Conservation (phyloP, 2,329 filamentous ascomycete genomes). For the Scytalidium sp. region DNA sequence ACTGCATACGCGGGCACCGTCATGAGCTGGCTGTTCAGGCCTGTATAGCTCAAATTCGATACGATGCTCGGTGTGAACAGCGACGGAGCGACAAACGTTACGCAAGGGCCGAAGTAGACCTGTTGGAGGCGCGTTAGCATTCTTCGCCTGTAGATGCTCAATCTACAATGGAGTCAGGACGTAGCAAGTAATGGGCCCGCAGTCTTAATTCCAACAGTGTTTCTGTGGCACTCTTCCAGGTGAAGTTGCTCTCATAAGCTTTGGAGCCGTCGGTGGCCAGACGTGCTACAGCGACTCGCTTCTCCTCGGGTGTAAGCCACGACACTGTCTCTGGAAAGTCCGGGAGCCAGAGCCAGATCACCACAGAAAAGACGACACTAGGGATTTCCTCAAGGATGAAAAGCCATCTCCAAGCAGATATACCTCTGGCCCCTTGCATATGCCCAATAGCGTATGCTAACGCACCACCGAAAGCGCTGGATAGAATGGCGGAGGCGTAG, state of each 20-base stretch:
- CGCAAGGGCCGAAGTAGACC: constrained; percentile 39
- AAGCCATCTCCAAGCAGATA: constrained; percentile 11
- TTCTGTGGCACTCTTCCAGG: constrained; percentile 38
- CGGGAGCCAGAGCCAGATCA: constrained; percentile 39
- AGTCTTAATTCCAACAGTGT: constrained; percentile 43
- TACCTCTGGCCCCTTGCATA: constrained; percentile 6
- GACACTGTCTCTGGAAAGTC: constrained; percentile 41
- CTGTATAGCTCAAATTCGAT: constrained; percentile 46
- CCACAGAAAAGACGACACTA: constrained; percentile 44
- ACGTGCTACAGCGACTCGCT: constrained; percentile 33
- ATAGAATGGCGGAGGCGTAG: constrained; percentile 7
- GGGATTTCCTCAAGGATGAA: constrained; percentile 11
- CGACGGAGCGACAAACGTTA: constrained; percentile 53
- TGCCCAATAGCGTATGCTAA: constrained; percentile 9
- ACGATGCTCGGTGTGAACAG: constrained; percentile 62
- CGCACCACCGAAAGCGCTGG: constrained; percentile 10
- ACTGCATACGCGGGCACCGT: constrained; percentile 61
- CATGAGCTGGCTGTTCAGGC: constrained; percentile 57
- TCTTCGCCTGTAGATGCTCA: background rate
- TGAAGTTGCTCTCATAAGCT: constrained; percentile 37
- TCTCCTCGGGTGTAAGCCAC: constrained; percentile 40
- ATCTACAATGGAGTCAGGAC: constrained; percentile 6
- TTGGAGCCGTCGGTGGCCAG: constrained; percentile 36
- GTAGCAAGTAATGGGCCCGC: constrained; percentile 45
- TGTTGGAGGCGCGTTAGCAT: too few relatives aligned